Percentiles rank a stretch among this genome's conserved stretches.
These are phyloP conservation scores for Blastocladiella emersonii DNA, from an alignment of 371 early-diverging fungal genomes.

Conservation along the genomic window DNA sequence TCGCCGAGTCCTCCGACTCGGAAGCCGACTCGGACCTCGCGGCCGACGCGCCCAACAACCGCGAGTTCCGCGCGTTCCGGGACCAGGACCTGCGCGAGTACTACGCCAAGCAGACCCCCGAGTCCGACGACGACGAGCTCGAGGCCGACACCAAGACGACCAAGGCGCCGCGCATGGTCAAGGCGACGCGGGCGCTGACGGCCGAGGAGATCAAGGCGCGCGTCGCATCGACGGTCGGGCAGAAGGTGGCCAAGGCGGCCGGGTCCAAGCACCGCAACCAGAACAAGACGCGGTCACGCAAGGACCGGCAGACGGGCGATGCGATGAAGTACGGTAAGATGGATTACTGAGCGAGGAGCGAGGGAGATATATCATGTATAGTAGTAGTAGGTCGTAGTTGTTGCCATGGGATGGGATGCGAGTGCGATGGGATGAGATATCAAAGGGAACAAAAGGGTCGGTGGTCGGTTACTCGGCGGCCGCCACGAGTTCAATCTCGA, in stretches of 20 bases:
- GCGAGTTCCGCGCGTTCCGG: constrained; percentile 39
- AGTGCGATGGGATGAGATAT: not conserved
- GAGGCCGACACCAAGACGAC: constrained; percentile 15
- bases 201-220: constrained; percentile 40
- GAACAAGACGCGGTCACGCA: constrained; percentile 39
- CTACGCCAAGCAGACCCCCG: not conserved
- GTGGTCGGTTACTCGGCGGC: not conserved
- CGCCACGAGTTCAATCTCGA: not conserved
- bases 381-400: no score
- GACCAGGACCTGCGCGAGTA: constrained; percentile 14
- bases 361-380: not conserved
- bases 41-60: constrained; percentile 28
- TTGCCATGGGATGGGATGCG: no score
- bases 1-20: no score
- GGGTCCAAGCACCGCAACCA: constrained; percentile 19
- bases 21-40: constrained; percentile 7
- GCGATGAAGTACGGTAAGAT: not conserved
- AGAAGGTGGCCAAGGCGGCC: constrained; percentile 21
- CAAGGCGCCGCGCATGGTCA: constrained; percentile 15
- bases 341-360: not conserved
- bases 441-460: no score
- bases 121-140: constrained; percentile 9
- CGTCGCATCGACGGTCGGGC: constrained; percentile 32
- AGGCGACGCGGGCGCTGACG: constrained; percentile 23
- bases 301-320: constrained; percentile 16